Percentiles rank a stretch among this genome's conserved stretches.
Evolutionary conservation across 352 stramenopile species (phyloP).

Genomic region (Phytophthora nicotianae): DNA sequence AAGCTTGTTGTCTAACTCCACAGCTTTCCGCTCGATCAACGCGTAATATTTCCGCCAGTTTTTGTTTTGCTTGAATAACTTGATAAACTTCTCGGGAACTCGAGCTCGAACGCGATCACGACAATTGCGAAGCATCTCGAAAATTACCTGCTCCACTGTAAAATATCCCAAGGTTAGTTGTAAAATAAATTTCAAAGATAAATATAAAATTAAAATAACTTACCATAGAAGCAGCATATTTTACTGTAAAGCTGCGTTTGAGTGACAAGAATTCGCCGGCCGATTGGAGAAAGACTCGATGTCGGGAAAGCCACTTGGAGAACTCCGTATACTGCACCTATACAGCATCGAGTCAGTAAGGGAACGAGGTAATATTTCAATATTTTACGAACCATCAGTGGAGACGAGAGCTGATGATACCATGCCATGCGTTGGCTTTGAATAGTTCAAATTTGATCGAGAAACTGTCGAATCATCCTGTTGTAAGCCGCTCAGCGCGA

Average conservation of each 20-base stretch:
- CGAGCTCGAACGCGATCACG: conserved; percentile 53
- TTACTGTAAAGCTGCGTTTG: conserved; percentile 40
- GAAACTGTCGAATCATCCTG: conserved; percentile 16
- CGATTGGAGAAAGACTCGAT: conserved; percentile 20
- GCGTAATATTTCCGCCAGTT: conserved; percentile 79
- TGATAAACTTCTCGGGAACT: conserved; percentile 52
- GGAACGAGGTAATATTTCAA: background rate
- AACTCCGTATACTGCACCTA: conserved; percentile 53
- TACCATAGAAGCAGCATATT: conserved; percentile 56
- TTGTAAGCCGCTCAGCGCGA: conserved; percentile 37
- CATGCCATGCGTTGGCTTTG: conserved; percentile 39
- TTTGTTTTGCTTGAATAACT: conserved; percentile 78
- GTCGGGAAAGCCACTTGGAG: conserved; percentile 54
- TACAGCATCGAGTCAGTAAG: background rate
- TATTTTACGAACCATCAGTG: conserved; percentile 37
- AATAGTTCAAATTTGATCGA: background rate
- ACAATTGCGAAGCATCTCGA: conserved; percentile 64
- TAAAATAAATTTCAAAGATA: too few species aligned
- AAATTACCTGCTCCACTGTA: conserved; percentile 67
- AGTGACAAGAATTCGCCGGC: conserved; percentile 22
- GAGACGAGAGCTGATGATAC: conserved; percentile 52
- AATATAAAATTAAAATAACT: background rate
- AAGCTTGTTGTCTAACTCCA: conserved; percentile 42
- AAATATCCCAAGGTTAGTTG: too few species aligned
- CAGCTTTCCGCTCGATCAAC: conserved; percentile 51